phyloP scores from a whole-genome alignment of 495 filamentous ascomycete genomes.

The Aspergillus sclerotiicarbonarius region DNA sequence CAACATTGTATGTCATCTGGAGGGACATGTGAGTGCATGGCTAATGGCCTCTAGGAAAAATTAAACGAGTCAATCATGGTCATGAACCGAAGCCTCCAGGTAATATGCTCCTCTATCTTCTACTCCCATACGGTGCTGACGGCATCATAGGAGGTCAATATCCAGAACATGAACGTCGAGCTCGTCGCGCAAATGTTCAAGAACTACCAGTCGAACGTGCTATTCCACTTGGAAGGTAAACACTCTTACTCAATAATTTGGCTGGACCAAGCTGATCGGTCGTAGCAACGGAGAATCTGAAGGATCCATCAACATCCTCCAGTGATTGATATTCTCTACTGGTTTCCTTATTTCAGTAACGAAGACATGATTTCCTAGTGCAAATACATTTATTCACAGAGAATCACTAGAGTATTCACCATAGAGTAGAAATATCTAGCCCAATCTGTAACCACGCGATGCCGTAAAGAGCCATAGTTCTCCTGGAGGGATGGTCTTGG shows the following conservation, averaged over 20 bases:
- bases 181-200: conserved; percentile 99
- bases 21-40: conserved; percentile 1
- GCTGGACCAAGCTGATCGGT: conserved; percentile 9
- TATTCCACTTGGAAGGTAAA: conserved; percentile 94
- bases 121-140: conserved; percentile 1
- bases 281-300: conserved; percentile 78
- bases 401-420: no score
- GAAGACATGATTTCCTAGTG: neutral
- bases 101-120: conserved; percentile 29
- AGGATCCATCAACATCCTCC: conserved; percentile 57
- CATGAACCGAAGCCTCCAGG: conserved; percentile 88
- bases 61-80: conserved; percentile 91
- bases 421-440: no score
- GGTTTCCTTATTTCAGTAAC: no score
- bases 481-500: conserved; percentile 13
- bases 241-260: neutral
- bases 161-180: conserved; percentile 98
- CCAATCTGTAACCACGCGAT: no score
- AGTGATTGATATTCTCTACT: neutral
- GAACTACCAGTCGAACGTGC: conserved; percentile 97
- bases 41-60: conserved; percentile 69
- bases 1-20: conserved; percentile 70
- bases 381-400: no score
- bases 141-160: conserved; percentile 78
- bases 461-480: no score